A percentile compares a stretch with the other conserved stretches of the same genome.
phyloP scores from a whole-genome alignment of 768 basidiomycete species.

The Mycena amicta region DNA sequence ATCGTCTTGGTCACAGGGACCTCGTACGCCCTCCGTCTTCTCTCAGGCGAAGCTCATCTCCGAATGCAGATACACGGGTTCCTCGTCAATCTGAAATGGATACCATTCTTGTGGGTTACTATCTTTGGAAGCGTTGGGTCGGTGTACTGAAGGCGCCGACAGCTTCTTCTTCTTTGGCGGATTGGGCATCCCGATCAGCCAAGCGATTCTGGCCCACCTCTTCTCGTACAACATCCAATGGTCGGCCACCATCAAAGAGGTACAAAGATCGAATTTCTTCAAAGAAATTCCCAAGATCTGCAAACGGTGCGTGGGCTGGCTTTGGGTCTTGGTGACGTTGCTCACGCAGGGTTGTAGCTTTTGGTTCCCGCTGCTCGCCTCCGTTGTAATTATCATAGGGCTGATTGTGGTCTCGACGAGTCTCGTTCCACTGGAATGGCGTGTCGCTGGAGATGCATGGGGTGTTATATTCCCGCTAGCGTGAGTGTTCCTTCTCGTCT shows the following conservation, averaged over 20 bases:
- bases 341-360: too few relatives aligned
- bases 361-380: slow-evolving; percentile 59
- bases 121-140: not conserved
- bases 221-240: slow-evolving; percentile 60
- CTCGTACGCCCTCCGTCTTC: slow-evolving; percentile 44
- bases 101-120: slow-evolving; percentile 71
- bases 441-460: slow-evolving; percentile 57
- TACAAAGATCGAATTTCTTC: slow-evolving; percentile 87
- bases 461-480: slow-evolving; percentile 76
- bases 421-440: slow-evolving; percentile 60
- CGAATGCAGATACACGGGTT: slow-evolving; percentile 45
- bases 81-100: slow-evolving; percentile 63
- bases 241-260: slow-evolving; percentile 75
- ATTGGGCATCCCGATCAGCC: slow-evolving; percentile 67
- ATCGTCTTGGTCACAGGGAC: slow-evolving; percentile 63
- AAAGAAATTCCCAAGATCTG: slow-evolving; percentile 86
- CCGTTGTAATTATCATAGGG: slow-evolving; percentile 54
- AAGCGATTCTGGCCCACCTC: slow-evolving; percentile 68
- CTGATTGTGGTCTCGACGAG: slow-evolving; percentile 56
- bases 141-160: not conserved
- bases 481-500: slow-evolving; percentile 35
- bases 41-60: slow-evolving; percentile 26
- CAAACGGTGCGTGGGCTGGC: slow-evolving; percentile 60
- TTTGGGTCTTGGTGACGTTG: too few relatives aligned
- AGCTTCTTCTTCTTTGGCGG: slow-evolving; percentile 84